These are phyloP conservation scores for Carallia brachiata DNA, from an alignment of 345 rosid genomes.

Conservation along the genomic window DNA sequence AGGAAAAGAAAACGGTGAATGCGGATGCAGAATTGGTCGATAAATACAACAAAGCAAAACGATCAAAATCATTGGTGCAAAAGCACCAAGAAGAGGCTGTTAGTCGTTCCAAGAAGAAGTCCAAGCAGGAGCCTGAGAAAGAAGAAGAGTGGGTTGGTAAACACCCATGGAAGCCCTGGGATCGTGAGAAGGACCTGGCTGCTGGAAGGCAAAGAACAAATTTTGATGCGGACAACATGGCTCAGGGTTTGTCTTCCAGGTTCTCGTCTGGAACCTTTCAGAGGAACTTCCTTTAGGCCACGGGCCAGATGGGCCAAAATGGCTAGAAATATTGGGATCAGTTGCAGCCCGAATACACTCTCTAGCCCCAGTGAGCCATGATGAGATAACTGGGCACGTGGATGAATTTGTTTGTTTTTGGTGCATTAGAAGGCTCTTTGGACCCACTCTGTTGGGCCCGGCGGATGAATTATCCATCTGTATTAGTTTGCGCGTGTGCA, in stretches of 20 bases:
- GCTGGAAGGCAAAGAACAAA: conserved; percentile 75
- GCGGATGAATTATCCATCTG: no score
- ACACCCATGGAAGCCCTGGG: conserved; percentile 99
- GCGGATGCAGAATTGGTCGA: conserved; percentile 84
- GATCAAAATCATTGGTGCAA: conserved; percentile 77
- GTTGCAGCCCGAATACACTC: no score
- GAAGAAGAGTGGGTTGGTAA: conserved; percentile 85
- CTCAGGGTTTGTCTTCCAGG: conserved; percentile 68
- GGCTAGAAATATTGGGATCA: no score
- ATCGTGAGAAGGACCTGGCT: conserved; percentile 74
- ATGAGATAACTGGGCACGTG: no score
- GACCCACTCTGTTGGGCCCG: no score
- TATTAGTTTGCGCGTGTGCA: no score
- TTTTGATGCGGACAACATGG: conserved; percentile 63
- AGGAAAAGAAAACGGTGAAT: conserved; percentile 39
- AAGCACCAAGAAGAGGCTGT: conserved; percentile 64
- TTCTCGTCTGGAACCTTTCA: conserved; percentile 81
- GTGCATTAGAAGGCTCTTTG: no score
- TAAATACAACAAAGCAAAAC: conserved; percentile 75
- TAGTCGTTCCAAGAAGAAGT: conserved; percentile 54
- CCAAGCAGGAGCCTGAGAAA: conserved; percentile 48
- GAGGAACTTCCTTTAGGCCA: conserved; percentile 31
- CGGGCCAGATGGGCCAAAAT: background rate
- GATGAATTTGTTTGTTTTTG: no score
- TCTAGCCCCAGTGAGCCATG: no score